Conservation (phyloP, 768 basidiomycete genomes). For the Mycena leptocephala region DNA sequence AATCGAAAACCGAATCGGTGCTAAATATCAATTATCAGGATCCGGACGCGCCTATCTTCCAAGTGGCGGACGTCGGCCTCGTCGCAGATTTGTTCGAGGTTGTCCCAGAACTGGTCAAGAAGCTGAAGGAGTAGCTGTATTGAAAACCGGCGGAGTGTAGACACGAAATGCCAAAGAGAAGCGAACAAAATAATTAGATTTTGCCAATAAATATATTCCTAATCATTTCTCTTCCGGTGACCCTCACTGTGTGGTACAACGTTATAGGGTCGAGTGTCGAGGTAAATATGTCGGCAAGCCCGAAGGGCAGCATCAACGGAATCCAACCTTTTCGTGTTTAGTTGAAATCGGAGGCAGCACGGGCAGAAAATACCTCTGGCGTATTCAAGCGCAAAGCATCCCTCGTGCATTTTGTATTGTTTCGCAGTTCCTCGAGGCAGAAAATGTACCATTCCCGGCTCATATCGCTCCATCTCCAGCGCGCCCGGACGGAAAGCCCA, state of each 20-base stretch:
- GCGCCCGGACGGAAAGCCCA: constrained; percentile 92
- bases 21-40: constrained; percentile 67
- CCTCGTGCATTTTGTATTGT: constrained; percentile 98
- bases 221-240: constrained; percentile 89
- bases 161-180: background rate
- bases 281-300: constrained; percentile 86
- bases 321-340: constrained; percentile 86
- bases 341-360: background rate
- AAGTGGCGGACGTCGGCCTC: constrained; percentile 96
- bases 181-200: constrained; percentile 65
- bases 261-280: constrained; percentile 94
- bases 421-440: constrained; percentile 88
- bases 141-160: background rate
- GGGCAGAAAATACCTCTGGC: constrained; percentile 77
- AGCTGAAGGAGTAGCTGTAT: constrained; percentile 71
- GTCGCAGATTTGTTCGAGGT: constrained; percentile 95
- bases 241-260: constrained; percentile 81
- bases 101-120: constrained; percentile 92
- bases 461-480: constrained; percentile 90
- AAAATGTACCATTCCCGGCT: constrained; percentile 88
- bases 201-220: constrained; percentile 89
- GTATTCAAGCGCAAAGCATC: constrained; percentile 96
- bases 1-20: background rate
- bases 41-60: constrained; percentile 98
- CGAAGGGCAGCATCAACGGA: constrained; percentile 96